These are phyloP conservation scores for Leptographium galeiforme DNA, from an alignment of 2,329 filamentous ascomycete genomes.

Conservation along the genomic window DNA sequence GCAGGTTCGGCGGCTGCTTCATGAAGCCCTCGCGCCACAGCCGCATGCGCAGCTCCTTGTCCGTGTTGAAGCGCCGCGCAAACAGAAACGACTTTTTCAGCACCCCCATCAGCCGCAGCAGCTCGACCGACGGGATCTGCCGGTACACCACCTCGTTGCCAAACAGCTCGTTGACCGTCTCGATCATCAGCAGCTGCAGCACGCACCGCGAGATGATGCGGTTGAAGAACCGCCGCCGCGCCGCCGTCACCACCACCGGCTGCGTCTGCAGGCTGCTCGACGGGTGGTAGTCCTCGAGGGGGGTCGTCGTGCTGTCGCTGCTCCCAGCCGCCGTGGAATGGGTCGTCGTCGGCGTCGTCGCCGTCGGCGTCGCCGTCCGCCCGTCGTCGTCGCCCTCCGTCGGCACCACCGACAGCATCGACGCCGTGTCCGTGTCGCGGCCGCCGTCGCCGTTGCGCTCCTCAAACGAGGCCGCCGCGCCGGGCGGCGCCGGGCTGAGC, in stretches of 20 bases:
- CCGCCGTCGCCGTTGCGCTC: conserved; percentile 44
- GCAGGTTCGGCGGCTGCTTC: conserved; percentile 94
- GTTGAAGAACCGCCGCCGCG: conserved; percentile 92
- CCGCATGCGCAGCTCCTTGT: conserved; percentile 87
- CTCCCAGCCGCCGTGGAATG: conserved; percentile 15
- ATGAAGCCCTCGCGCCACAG: conserved; percentile 98
- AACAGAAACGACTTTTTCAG: conserved; percentile 96
- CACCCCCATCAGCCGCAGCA: conserved; percentile 83
- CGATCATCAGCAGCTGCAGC: conserved; percentile 95
- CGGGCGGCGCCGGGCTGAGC: conserved; percentile 22
- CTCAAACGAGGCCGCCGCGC: conserved; percentile 13
- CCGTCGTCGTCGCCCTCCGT: conserved; percentile 22
- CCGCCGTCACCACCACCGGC: conserved; percentile 81
- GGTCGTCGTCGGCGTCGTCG: conserved; percentile 12
- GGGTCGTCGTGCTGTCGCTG: too few relatives aligned
- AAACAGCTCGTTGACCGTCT: conserved; percentile 97
- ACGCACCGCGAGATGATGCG: conserved; percentile 98
- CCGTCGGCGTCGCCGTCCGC: conserved; percentile 13
- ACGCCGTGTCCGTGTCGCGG: conserved; percentile 21
- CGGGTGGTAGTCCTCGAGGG: conserved; percentile 79
- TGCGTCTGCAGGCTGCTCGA: conserved; percentile 67
- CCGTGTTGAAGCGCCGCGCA: conserved; percentile 92
- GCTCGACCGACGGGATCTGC: conserved; percentile 79
- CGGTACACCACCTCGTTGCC: conserved; percentile 91
- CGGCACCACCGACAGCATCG: conserved; percentile 15